A percentile compares a stretch with the other conserved stretches of the same genome.
phyloP scores from a whole-genome alignment of 768 basidiomycete species.

The Leccinum disarticulatum region DNA sequence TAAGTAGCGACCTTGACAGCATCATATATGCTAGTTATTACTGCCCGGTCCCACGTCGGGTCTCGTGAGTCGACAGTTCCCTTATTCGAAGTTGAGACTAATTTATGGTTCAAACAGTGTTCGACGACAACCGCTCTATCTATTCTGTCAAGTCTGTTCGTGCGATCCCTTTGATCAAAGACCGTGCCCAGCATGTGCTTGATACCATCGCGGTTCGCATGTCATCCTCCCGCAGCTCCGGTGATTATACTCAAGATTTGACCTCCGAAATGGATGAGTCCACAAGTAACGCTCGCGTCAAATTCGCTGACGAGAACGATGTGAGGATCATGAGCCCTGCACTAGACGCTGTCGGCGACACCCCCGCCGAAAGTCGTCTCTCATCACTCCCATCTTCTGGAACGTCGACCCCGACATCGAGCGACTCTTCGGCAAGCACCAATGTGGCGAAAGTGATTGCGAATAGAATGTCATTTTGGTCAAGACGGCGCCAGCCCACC shows the following conservation, averaged over 20 bases:
- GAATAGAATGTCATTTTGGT: constrained; percentile 75
- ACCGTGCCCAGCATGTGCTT: constrained; percentile 55
- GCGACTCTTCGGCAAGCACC: constrained; percentile 40
- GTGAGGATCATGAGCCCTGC: constrained; percentile 46
- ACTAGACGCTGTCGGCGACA: constrained; percentile 5
- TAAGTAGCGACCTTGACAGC: constrained; percentile 41
- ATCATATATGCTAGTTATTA: constrained; percentile 75
- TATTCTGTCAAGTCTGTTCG: constrained; percentile 68
- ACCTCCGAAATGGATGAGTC: constrained; percentile 8
- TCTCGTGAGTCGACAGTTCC: constrained; percentile 47
- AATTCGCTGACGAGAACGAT: constrained; percentile 50
- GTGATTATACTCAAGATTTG: constrained; percentile 21
- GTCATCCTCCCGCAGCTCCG: constrained; percentile 44
- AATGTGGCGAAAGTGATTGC: constrained; percentile 65
- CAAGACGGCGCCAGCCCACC: constrained; percentile 41
- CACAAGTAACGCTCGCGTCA: constrained; percentile 41
- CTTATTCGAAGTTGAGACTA: constrained; percentile 5
- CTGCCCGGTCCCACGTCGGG: constrained; percentile 62
- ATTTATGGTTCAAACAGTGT: constrained; percentile 44
- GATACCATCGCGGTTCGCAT: constrained; percentile 54
- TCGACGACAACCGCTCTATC: constrained; percentile 59
- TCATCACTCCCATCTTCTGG: constrained; percentile 41
- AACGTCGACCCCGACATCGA: constrained; percentile 55
- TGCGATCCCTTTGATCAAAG: constrained; percentile 70
- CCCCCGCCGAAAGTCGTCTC: constrained; percentile 1